Evolutionary conservation across 176 grass and related monocot genomes (phyloP), one percentile per base, ranked within the genome.

Genomic region (barley (Hordeum vulgare)): DNA sequence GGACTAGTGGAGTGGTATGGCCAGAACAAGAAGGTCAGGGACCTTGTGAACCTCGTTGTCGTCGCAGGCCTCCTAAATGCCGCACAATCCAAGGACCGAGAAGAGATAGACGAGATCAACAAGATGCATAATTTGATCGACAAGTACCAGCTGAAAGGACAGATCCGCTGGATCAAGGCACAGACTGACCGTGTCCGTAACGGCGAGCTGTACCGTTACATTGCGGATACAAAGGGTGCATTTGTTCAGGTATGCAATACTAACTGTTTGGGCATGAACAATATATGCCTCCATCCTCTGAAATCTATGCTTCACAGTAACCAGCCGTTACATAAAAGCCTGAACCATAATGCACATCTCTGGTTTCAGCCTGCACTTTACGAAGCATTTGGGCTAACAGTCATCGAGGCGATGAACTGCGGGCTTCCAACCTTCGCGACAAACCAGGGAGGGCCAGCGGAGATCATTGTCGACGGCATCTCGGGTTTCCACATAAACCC

Each of bases 321-420:
- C 35, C 35, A 33, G 3, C 44, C 4, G 9, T 39, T 39, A 39
- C 37, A 39, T 39, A 39, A 44, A 12, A 44, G 11, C 41, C 41
- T 44, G 41, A 44, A 44, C 0, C 49, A 62, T 21, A 61, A 24
- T 68, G 60, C 61, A 33, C 78, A 44, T 88, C 15, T 41, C 36
- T 28, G 59, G 56, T 85, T 87, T 77, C 87, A 99, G 96, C 96
- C 96, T 85, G 96, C 96, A 60, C 71, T 96, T 21, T 99, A 99
- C 20, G 96, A 99, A 85, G 96, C 96, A 71, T 99, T 99, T 35
- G 96, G 96, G 24, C 73, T 99, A 47, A 99, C 93, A 9, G 93
- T 99, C 27, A 96, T 96, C 18, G 96, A 99, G 85, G 93, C 96
- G 7, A 96, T 99, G 96, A 99, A 99, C 71, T 99, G 96, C 2